Conservation (phyloP, 2,329 filamentous ascomycete genomes). For the Hymenoscyphus repandus region DNA sequence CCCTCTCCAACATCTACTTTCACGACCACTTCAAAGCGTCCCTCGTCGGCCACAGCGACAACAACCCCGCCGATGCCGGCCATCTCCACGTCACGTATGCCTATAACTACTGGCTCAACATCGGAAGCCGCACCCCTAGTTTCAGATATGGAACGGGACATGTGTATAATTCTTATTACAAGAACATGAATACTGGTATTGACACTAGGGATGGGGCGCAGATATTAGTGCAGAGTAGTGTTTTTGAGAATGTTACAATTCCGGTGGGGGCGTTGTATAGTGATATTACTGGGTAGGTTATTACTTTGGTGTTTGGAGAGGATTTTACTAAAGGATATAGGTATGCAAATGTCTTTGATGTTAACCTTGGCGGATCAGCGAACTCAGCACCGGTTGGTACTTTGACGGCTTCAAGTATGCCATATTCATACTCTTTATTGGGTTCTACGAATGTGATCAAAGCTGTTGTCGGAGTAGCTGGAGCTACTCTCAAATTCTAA, state of each 20-base stretch:
- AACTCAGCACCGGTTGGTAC: conserved; percentile 47
- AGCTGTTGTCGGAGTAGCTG: conserved; percentile 30
- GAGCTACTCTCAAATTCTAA: conserved; percentile 34
- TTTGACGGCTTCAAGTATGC: conserved; percentile 39
- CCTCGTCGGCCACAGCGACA: conserved; percentile 28
- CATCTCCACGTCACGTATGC: conserved; percentile 26
- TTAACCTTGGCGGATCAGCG: conserved; percentile 40
- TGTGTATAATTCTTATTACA: conserved; percentile 49
- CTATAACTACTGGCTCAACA: conserved; percentile 24
- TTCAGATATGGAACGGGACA: conserved; percentile 63
- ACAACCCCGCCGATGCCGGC: conserved; percentile 24
- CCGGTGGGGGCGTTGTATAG: conserved; percentile 29
- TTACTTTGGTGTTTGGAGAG: conserved; percentile 34
- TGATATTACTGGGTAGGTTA: conserved; percentile 12
- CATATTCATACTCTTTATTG: conserved; percentile 49
- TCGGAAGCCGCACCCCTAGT: conserved; percentile 40
- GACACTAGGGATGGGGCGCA: conserved; percentile 54
- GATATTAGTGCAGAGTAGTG: conserved; percentile 52
- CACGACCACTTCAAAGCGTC: conserved; percentile 36
- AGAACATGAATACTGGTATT: conserved; percentile 44
- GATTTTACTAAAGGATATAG: conserved; percentile 29
- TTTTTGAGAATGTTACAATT: conserved; percentile 39
- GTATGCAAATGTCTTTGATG: conserved; percentile 40
- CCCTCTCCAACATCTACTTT: conserved; percentile 39
- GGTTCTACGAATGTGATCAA: conserved; percentile 43